These are phyloP conservation scores for Monosporascus sp. DNA, from an alignment of 2,329 filamentous ascomycete species.

Conservation along the genomic window DNA sequence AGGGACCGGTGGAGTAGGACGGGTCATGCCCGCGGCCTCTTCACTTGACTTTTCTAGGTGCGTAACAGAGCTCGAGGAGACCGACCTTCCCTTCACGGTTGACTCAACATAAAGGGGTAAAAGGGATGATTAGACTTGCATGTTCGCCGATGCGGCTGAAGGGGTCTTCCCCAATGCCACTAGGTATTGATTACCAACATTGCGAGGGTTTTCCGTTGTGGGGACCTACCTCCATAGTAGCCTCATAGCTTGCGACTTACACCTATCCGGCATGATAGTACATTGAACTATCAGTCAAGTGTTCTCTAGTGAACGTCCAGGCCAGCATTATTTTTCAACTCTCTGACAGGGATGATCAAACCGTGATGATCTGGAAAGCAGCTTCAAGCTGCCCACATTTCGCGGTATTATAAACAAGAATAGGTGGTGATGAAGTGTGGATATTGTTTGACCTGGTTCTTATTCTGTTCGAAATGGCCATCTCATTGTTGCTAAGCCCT, in stretches of 20 bases:
- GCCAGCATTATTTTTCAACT: conserved; percentile 17
- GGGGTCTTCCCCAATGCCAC: background rate
- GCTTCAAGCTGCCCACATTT: conserved; percentile 13
- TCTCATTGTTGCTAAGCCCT: background rate
- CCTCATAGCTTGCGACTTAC: background rate
- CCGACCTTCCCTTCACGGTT: background rate
- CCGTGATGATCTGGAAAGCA: conserved; percentile 16
- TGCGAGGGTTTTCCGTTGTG: background rate
- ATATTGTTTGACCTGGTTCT: background rate
- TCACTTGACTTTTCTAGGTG: background rate
- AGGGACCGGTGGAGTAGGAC: background rate
- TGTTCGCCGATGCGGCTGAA: background rate
- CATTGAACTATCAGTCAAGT: background rate
- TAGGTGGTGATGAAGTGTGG: conserved; percentile 7
- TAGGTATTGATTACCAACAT: background rate
- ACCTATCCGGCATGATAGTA: conserved; percentile 1
- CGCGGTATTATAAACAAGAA: conserved; percentile 11
- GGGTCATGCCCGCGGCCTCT: background rate
- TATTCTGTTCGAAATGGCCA: background rate
- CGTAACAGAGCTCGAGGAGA: background rate
- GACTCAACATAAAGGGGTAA: background rate
- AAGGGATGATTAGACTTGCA: background rate
- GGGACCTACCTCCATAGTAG: background rate
- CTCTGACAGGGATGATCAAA: conserved; percentile 22
- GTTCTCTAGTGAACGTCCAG: conserved; percentile 3